Evolutionary conservation across 306 rosid genomes (phyloP).

Genomic region (Hippophae rhamnoides): DNA sequence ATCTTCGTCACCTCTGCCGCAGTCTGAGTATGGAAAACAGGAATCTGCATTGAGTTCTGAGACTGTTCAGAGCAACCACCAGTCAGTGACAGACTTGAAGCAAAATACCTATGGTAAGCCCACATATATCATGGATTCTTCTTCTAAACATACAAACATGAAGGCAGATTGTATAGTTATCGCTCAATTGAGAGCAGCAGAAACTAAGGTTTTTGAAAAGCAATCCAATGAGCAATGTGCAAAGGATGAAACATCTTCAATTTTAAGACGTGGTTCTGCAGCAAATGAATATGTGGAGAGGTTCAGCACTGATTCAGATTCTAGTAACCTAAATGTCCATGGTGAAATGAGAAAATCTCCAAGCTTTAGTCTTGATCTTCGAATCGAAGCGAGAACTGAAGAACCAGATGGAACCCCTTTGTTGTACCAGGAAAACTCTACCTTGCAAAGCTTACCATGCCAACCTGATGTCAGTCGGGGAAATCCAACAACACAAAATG

Average conservation of each 20-base stretch:
- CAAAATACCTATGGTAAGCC: slow-evolving; percentile 15
- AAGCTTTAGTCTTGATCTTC: slow-evolving; percentile 66
- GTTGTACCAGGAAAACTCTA: slow-evolving; percentile 34
- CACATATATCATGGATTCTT: slow-evolving; percentile 12
- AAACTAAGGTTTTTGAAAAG: slow-evolving; percentile 22
- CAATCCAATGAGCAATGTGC: slow-evolving; percentile 13
- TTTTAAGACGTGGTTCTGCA: slow-evolving; percentile 31
- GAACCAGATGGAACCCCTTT: slow-evolving; percentile 61
- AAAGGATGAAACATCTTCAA: slow-evolving; percentile 7
- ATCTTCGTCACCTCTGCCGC: slow-evolving; percentile 14
- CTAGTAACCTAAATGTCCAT: slow-evolving; percentile 34
- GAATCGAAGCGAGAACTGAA: slow-evolving; percentile 27
- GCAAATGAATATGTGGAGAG: slow-evolving; percentile 41
- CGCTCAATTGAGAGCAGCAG: slow-evolving; percentile 17
- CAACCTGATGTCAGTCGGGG: slow-evolving; percentile 16
- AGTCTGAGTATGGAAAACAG: slow-evolving; percentile 14
- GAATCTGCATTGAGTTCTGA: slow-evolving; percentile 9
- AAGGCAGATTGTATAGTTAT: slow-evolving; percentile 14
- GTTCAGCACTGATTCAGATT: slow-evolving; percentile 56
- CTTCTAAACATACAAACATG: slow-evolving; percentile 26
- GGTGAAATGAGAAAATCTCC: slow-evolving; percentile 62
- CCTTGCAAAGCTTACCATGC: slow-evolving; percentile 20
- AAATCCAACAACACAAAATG: slow-evolving; percentile 15
- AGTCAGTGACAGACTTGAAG: slow-evolving; percentile 19
- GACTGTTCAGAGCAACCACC: slow-evolving; percentile 12